These are phyloP conservation scores for Hibiscus trionum DNA, from an alignment of 345 rosid genomes.

Conservation along the genomic window DNA sequence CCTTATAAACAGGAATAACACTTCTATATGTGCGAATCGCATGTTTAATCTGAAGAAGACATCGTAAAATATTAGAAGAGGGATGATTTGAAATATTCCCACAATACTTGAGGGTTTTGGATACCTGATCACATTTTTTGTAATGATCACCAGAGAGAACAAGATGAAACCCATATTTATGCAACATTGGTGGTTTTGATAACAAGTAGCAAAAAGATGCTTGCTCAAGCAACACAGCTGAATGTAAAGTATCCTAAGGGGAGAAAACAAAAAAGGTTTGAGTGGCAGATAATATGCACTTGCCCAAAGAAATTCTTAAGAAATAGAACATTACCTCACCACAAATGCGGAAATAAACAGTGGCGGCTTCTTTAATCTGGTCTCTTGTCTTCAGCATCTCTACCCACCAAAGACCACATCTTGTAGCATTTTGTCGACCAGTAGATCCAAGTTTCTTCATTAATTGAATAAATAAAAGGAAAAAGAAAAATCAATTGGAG, in stretches of 20 bases:
- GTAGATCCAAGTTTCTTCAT: slow-evolving; percentile 67
- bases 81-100: slow-evolving; percentile 8
- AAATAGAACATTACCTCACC: slow-evolving; percentile 65
- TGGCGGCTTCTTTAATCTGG: slow-evolving; percentile 85
- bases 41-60: slow-evolving; percentile 61
- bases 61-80: slow-evolving; percentile 18
- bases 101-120: slow-evolving; percentile 11
- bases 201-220: slow-evolving; percentile 93
- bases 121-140: slow-evolving; percentile 92
- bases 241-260: slow-evolving; percentile 75
- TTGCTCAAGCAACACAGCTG: slow-evolving; percentile 99
- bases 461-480: background rate
- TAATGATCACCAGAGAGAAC: slow-evolving; percentile 97
- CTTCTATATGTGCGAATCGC: slow-evolving; percentile 87
- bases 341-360: slow-evolving; percentile 86
- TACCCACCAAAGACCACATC: slow-evolving; percentile 99
- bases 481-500: background rate
- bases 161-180: slow-evolving; percentile 96
- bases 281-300: slow-evolving; percentile 10
- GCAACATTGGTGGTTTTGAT: slow-evolving; percentile 81
- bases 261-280: slow-evolving; percentile 3
- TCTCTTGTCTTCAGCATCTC: slow-evolving; percentile 87
- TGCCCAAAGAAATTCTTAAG: background rate
- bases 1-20: slow-evolving; percentile 78
- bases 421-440: slow-evolving; percentile 75